These are phyloP conservation scores for Chrysosporium queenslandicum DNA, from an alignment of 2,329 filamentous ascomycete genomes.

Conservation along the genomic window DNA sequence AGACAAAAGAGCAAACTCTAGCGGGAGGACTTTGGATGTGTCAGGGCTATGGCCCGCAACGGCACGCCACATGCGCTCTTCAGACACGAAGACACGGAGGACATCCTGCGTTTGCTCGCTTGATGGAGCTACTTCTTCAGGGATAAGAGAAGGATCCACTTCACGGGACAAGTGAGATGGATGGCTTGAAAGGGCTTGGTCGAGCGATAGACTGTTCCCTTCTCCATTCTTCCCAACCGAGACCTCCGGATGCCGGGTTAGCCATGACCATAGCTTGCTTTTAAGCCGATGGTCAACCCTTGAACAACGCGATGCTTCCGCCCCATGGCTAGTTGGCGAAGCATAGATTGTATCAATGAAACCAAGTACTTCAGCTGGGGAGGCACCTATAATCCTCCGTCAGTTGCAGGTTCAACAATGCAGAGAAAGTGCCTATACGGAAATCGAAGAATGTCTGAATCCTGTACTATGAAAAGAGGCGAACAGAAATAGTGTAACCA, in stretches of 20 bases:
- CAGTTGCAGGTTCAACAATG: no score
- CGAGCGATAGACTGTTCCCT: slow-evolving; percentile 33
- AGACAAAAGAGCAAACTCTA: slow-evolving; percentile 49
- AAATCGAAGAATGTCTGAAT: no score
- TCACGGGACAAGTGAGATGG: neutral
- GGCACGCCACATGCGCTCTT: slow-evolving; percentile 50
- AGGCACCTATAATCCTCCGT: slow-evolving; percentile 25
- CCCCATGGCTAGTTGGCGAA: slow-evolving; percentile 12
- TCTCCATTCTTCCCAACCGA: slow-evolving; percentile 38
- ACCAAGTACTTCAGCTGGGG: slow-evolving; percentile 27
- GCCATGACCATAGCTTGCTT: slow-evolving; percentile 49
- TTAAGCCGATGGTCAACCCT: slow-evolving; percentile 43
- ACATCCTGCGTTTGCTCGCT: neutral
- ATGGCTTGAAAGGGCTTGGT: slow-evolving; percentile 18
- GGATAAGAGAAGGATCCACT: neutral
- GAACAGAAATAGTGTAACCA: no score
- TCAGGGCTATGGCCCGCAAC: slow-evolving; percentile 52
- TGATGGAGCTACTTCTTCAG: neutral
- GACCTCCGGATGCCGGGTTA: slow-evolving; percentile 47
- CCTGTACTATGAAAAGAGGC: no score
- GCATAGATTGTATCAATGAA: slow-evolving; percentile 32
- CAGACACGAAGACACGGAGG: slow-evolving; percentile 43
- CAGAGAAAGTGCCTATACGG: no score
- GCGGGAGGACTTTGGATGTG: slow-evolving; percentile 41
- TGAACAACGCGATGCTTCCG: slow-evolving; percentile 8